Percentiles rank a stretch among this genome's conserved stretches.
Conservation (phyloP, 176 grass and related monocot genomes). For the Elymus sibiricus region DNA sequence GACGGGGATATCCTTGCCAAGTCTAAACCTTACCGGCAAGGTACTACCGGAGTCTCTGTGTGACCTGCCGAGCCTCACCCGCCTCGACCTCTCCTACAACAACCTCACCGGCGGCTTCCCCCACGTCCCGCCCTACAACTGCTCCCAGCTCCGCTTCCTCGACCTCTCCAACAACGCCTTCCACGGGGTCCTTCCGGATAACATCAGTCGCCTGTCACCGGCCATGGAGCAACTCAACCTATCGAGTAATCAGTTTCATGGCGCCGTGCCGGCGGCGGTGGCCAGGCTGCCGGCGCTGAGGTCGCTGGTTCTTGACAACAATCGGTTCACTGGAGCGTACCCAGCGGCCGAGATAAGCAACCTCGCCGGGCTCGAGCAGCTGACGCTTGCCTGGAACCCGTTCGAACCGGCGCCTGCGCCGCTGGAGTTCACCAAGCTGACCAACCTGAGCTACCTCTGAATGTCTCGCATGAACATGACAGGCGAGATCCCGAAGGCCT, state of each 20-base stretch:
- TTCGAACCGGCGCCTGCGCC: neutral
- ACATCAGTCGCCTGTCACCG: constrained; percentile 14
- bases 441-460: neutral
- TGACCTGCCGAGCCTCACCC: neutral
- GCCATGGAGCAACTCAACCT: constrained; percentile 24
- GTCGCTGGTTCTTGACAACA: neutral
- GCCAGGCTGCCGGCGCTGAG: neutral
- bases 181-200: constrained; percentile 13
- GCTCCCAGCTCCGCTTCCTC: constrained; percentile 18
- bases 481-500: neutral
- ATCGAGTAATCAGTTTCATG: constrained; percentile 11
- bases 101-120: neutral
- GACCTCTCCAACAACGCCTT: constrained; percentile 42
- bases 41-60: neutral
- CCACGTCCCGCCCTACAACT: constrained; percentile 16
- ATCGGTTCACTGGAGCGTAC: neutral
- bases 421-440: neutral
- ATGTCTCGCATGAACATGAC: neutral
- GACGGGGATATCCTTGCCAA: neutral
- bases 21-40: neutral
- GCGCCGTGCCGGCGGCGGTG: constrained; percentile 20
- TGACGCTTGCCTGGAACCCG: neutral
- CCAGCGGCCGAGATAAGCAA: neutral
- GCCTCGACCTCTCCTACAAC: neutral
- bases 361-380: neutral